Evolutionary conservation across 176 grass and related monocot species (phyloP).

Genomic region (Juncus effusus): DNA sequence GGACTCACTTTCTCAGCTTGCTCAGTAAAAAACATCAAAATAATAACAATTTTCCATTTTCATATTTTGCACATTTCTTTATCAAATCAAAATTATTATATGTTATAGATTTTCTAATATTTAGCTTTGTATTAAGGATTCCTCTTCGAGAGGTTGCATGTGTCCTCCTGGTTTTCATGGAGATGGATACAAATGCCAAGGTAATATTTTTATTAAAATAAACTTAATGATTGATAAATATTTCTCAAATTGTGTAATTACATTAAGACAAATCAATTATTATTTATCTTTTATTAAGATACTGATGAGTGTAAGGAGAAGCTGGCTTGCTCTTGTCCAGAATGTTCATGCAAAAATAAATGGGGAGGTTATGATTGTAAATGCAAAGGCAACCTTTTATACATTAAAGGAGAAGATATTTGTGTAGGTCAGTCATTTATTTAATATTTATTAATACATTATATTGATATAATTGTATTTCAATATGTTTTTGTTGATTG

Average conservation of each 20-base stretch:
- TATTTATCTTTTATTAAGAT: slow-evolving; percentile 32
- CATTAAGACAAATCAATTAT: not conserved
- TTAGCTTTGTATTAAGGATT: slow-evolving; percentile 35
- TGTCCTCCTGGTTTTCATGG: slow-evolving; percentile 79
- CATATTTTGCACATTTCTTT: not conserved
- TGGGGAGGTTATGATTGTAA: slow-evolving; percentile 91
- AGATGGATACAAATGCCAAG: slow-evolving; percentile 68
- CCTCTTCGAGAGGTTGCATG: slow-evolving; percentile 41
- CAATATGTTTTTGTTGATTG: not conserved
- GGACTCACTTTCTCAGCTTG: slow-evolving; percentile 62
- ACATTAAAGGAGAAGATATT: slow-evolving; percentile 71
- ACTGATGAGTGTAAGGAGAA: slow-evolving; percentile 80
- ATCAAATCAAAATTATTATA: not conserved
- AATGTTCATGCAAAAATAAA: slow-evolving; percentile 88
- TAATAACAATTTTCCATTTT: not conserved
- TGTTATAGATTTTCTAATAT: not conserved
- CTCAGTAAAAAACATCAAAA: slow-evolving; percentile 35
- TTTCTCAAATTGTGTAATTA: too few species aligned
- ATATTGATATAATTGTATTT: too few species aligned
- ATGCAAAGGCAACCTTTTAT: slow-evolving; percentile 76
- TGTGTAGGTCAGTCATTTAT: slow-evolving; percentile 63
- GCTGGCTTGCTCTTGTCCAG: slow-evolving; percentile 86
- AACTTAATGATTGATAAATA: too few species aligned
- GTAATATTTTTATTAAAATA: slow-evolving; percentile 19
- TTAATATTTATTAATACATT: not conserved